Evolutionary conservation across 2,329 filamentous ascomycete species (phyloP).

Genomic region (Penicillium olsonii): DNA sequence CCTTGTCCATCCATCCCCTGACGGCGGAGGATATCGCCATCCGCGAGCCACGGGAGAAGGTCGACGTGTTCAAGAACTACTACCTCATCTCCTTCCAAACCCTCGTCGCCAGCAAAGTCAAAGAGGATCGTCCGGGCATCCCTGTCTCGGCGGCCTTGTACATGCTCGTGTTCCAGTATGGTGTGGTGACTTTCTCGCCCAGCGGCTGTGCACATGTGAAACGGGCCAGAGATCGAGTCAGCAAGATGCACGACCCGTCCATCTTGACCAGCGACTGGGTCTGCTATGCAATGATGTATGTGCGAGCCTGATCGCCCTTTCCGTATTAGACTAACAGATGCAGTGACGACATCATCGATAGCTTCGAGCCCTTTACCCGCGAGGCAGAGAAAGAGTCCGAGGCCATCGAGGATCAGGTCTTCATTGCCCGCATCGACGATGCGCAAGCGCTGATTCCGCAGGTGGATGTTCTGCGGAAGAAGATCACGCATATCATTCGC

Average conservation of each 20-base stretch:
- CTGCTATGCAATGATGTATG: constrained; percentile 93
- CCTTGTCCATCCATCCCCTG: constrained; percentile 88
- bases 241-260: constrained; percentile 86
- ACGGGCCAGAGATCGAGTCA: constrained; percentile 84
- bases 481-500: constrained; percentile 85
- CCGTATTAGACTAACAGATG: background rate
- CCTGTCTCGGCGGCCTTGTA: constrained; percentile 93
- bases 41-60: constrained; percentile 93
- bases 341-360: constrained; percentile 94
- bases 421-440: constrained; percentile 84
- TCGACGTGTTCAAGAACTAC: constrained; percentile 93
- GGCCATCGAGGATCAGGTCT: constrained; percentile 91
- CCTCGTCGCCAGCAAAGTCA: constrained; percentile 68
- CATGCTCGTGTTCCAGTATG: constrained; percentile 91
- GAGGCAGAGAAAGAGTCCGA: constrained; percentile 84
- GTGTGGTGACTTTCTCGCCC: constrained; percentile 90
- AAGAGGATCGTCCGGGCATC: constrained; percentile 69
- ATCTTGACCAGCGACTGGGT: constrained; percentile 95
- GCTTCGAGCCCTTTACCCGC: constrained; percentile 82
- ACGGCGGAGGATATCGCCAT: constrained; percentile 94
- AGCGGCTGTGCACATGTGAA: constrained; percentile 78
- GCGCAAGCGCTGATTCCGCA: constrained; percentile 79
- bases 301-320: constrained; percentile 9
- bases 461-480: constrained; percentile 87
- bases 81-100: constrained; percentile 97